Evolutionary conservation across 495 filamentous ascomycete species (phyloP), one percentile per base, ranked within the genome.

Genomic region (Penicillium longicatenatum): DNA sequence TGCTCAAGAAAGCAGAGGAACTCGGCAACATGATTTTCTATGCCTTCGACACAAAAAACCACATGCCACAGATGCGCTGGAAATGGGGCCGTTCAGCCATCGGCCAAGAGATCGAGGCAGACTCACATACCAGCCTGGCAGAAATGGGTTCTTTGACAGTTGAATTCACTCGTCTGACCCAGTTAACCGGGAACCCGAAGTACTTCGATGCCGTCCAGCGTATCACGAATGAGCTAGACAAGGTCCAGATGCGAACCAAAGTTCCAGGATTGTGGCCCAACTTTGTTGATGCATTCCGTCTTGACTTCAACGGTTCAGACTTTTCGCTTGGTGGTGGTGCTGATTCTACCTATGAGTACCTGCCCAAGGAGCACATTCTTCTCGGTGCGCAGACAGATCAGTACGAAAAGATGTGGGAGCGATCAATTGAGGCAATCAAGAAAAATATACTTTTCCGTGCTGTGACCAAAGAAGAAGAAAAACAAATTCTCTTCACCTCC

Each of bases 131-230:
- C 4, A 74, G 82, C 33, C 73, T 95, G 37, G 92, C 94, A 1
- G 94, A 99, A 69, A 67, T 98, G 30, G 95, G 92, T 1, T 92
- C 91, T 20, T 75, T 99, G 45, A 86, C 86, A 33, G 79, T 99
- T 66, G 94, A 99, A 71, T 97, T 98, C 66, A 99, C 94, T 3
- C 84, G 94, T 8, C 80, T 99, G 33, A 86, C 94, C 3, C 94
- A 98, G 71, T 75, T 98, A 45, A 98, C 93, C 6, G 82, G 85
- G 16, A 82, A 98, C 50, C 74, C 85, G 2, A 93, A 86, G 62
- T 99, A 96, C 73, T 98, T 91, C 63, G 94, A 99, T 69, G 95
- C 95, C 6, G 81, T 96, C 44, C 90, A 93, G 60, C 85, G 94
- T 22, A 91, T 99, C 64, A 89, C 89, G 16, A 74, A 97, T 64